phyloP scores from a whole-genome alignment of 2,329 filamentous ascomycete genomes.

The Pseudomassariella vexata region DNA sequence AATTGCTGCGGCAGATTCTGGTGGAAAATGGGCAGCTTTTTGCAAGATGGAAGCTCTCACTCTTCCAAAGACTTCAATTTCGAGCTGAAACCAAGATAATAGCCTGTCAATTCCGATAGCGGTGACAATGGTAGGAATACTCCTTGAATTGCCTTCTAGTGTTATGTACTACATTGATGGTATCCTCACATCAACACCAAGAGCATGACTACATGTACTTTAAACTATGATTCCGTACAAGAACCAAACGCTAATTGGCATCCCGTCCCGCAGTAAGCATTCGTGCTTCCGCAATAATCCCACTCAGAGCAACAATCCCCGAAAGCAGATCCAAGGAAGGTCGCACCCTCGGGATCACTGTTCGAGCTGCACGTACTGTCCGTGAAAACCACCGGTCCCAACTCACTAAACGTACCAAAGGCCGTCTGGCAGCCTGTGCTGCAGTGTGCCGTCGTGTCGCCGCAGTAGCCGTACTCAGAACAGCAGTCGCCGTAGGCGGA shows the following conservation, averaged over 20 bases:
- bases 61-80: slow-evolving; percentile 5
- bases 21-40: slow-evolving; percentile 7
- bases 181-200: no score
- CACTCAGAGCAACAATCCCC: slow-evolving; percentile 5
- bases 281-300: slow-evolving; percentile 3
- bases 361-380: slow-evolving; percentile 4
- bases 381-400: slow-evolving; percentile 4
- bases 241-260: slow-evolving; percentile 15
- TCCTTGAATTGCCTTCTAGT: no score
- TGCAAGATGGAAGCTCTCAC: slow-evolving; percentile 7
- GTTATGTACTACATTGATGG: no score
- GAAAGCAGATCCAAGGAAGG: slow-evolving; percentile 1
- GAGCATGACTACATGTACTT: no score
- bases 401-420: slow-evolving; percentile 9
- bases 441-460: slow-evolving; percentile 20
- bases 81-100: slow-evolving; percentile 4
- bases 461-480: slow-evolving; percentile 19
- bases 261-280: slow-evolving; percentile 19
- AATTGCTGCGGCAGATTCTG: slow-evolving; percentile 4
- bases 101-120: no score
- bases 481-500: slow-evolving; percentile 4
- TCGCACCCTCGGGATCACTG: no score
- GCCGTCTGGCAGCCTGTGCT: slow-evolving; percentile 10
- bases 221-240: no score
- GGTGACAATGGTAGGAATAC: no score